Evolutionary conservation across 2,329 filamentous ascomycete genomes (phyloP), one percentile per base, ranked within the genome.

Genomic region (Furcasterigmium furcatum): DNA sequence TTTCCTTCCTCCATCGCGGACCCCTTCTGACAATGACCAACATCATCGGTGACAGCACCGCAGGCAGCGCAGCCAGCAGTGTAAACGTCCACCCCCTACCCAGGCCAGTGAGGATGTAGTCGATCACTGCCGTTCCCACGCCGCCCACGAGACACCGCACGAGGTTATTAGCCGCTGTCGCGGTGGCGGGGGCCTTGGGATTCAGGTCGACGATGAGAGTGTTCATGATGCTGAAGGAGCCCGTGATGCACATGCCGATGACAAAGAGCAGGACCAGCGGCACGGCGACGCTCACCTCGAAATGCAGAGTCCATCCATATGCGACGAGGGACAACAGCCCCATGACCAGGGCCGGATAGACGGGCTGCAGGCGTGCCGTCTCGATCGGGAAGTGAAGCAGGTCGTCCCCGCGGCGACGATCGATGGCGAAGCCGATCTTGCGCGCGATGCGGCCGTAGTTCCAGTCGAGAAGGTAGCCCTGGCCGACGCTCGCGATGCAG

Each of bases 401-500:
- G 52, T 80, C 70, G 48, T 74, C 70, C 18, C 75, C 74, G 9
- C 80, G 78, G 51, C 78, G 81, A 47, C 71, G 74, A 49, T 79
- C 77, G 51, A 89, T 77, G 3, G 70, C 66, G 46, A 90, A 70
- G 6, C 82, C 82, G 14, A 84, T 68, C 25, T 74, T 73, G 41
- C 69, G 72, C 2, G 87, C 86, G 39, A 83, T 76, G 32, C 85
- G 78, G 7, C 81, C 74, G 61, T 88, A 95, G 61, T 91, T 91
- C 73, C 79, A 83, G 62, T 81, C 77, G 40, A 79, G 66, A 6
- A 80, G 57, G 51, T 74, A 73, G 5, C 88, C 85, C 49, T 80
- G 77, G n/a, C 62, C 58, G 21, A 80, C 53, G 12, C 74, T 70
- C 1, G 76, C 70, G 9, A 71, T 47, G 32, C 68, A 73, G 46